Evolutionary conservation across 2,329 filamentous ascomycete genomes (phyloP).

Genomic region (Decorospora gaudefroyi): DNA sequence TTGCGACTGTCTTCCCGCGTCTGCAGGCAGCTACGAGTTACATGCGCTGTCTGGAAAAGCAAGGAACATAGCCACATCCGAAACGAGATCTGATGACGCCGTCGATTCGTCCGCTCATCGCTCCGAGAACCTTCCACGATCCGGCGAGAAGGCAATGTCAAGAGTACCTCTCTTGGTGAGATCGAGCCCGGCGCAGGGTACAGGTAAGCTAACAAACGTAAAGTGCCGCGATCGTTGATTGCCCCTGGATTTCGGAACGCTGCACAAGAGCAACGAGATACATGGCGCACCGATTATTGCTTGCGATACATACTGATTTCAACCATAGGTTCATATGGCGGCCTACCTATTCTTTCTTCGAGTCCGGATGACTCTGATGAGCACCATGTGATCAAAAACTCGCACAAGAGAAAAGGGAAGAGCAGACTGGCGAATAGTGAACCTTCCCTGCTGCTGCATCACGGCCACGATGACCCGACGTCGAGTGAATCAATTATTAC

Average conservation of each 20-base stretch:
- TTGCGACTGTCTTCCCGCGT: slow-evolving; percentile 21
- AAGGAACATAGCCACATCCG: slow-evolving; percentile 33
- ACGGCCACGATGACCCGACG: slow-evolving; percentile 22
- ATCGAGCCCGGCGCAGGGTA: slow-evolving; percentile 64
- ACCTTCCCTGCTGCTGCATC: slow-evolving; percentile 18
- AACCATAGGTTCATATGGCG: slow-evolving; percentile 60
- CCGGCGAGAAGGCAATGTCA: slow-evolving; percentile 49
- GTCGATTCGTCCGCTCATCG: slow-evolving; percentile 17
- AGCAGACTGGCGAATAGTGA: slow-evolving; percentile 42
- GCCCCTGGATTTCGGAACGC: slow-evolving; percentile 6
- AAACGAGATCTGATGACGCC: slow-evolving; percentile 38
- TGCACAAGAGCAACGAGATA: slow-evolving; percentile 14
- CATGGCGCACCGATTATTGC: slow-evolving; percentile 2
- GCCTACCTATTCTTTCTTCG: slow-evolving; percentile 55
- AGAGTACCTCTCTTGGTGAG: slow-evolving; percentile 62
- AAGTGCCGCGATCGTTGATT: slow-evolving; percentile 7
- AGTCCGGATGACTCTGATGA: slow-evolving; percentile 47
- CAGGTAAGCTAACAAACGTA: slow-evolving; percentile 39
- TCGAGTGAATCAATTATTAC: slow-evolving; percentile 28
- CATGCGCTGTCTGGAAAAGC: slow-evolving; percentile 35
- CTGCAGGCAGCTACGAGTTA: slow-evolving; percentile 41
- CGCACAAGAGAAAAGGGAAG: slow-evolving; percentile 39
- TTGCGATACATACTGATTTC: slow-evolving; percentile 12
- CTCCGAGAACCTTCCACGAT: slow-evolving; percentile 21
- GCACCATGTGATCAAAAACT: slow-evolving; percentile 34